Conservation (phyloP, 345 rosid genomes). For the Pistacia atlantica region DNA sequence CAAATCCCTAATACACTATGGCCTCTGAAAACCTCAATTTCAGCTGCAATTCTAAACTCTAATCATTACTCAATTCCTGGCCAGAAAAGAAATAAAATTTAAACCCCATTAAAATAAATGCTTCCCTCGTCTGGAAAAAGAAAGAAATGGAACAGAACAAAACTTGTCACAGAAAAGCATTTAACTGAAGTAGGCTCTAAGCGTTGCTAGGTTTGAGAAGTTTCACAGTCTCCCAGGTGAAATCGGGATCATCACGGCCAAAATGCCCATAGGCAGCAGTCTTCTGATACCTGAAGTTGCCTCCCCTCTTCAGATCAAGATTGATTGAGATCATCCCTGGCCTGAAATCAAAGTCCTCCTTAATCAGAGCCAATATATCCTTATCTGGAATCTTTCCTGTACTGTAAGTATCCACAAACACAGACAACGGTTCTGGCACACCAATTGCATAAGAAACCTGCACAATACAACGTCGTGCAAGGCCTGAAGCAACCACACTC, state of each 20-base stretch:
- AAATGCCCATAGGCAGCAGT: constrained; percentile 37
- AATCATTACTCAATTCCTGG: neutral
- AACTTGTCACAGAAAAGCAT: constrained; percentile 3
- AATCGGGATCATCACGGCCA: constrained; percentile 34
- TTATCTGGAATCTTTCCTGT: constrained; percentile 31
- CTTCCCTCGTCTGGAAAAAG: neutral
- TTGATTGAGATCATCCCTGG: constrained; percentile 36
- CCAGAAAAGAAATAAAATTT: neutral
- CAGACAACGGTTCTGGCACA: constrained; percentile 30
- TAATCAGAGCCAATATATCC: constrained; percentile 29
- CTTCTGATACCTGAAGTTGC: constrained; percentile 35
- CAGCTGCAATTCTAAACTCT: neutral
- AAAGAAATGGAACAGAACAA: neutral
- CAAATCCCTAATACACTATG: neutral
- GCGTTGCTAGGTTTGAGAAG: constrained; percentile 29
- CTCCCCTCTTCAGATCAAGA: constrained; percentile 34
- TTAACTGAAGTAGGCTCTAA: constrained; percentile 9
- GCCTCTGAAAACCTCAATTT: neutral
- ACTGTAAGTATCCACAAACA: constrained; percentile 29
- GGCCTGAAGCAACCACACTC: constrained; percentile 40
- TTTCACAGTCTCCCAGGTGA: constrained; percentile 34
- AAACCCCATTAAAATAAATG: neutral
- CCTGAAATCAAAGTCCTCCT: constrained; percentile 37
- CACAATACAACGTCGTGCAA: constrained; percentile 33
- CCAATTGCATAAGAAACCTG: constrained; percentile 38